Evolutionary conservation across 2,329 filamentous ascomycete genomes (phyloP).

Genomic region (Zymoseptoria ardabiliae): DNA sequence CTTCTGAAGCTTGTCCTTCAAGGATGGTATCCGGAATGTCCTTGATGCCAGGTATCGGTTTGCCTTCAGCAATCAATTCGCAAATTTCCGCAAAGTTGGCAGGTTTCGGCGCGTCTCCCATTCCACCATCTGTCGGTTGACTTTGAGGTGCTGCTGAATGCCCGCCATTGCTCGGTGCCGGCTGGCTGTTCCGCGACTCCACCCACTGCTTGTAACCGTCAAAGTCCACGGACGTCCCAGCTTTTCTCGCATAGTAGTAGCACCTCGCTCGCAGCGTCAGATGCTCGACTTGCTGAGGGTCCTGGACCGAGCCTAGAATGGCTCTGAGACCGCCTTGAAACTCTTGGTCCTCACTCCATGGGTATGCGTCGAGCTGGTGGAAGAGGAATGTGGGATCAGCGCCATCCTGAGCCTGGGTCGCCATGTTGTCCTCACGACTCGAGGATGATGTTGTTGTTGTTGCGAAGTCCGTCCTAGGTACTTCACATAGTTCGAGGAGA

Average conservation of each 20-base stretch:
- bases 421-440: constrained; percentile 16
- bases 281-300: constrained; percentile 48
- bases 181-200: constrained; percentile 31
- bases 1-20: constrained; percentile 56
- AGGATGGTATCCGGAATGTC: constrained; percentile 77
- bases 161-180: constrained; percentile 1
- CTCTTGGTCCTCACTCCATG: constrained; percentile 59
- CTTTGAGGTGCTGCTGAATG: background rate
- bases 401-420: constrained; percentile 8
- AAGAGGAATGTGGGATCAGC: constrained; percentile 37
- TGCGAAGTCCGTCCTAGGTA: background rate
- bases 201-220: constrained; percentile 59
- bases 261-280: constrained; percentile 60
- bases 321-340: constrained; percentile 62
- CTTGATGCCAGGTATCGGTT: constrained; percentile 78
- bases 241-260: constrained; percentile 54
- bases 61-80: constrained; percentile 72
- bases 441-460: background rate
- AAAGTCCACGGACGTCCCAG: constrained; percentile 53
- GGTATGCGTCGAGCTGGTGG: constrained; percentile 56
- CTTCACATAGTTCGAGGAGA: background rate
- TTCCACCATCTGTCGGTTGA: constrained; percentile 12
- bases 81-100: constrained; percentile 79
- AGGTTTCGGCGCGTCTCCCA: constrained; percentile 61
- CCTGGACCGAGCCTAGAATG: constrained; percentile 53